Base-by-base conservation (phyloP, 495 filamentous ascomycete species). In the Rhizodiscina lignyota region DNA sequence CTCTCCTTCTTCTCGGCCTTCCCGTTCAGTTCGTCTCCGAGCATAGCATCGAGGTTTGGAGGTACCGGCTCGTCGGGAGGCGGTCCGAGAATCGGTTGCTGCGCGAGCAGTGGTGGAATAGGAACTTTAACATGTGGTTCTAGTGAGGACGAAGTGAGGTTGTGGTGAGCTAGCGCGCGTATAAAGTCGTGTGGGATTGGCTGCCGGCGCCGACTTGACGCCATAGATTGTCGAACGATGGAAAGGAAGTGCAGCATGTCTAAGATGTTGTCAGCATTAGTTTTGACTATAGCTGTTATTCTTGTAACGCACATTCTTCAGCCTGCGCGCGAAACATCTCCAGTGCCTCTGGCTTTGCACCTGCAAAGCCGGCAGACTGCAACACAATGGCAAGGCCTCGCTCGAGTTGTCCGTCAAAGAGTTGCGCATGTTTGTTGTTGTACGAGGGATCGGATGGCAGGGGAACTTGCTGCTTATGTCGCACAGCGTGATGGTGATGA, bases 171-270 rank as follows among this genome's bases (percentile, higher is more conserved):
- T 23, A 84, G 54, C 24, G 74, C 76, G 43, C 69, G 64, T 30
- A 75, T 64, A 48, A 82, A 84, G 53, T 86, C 80, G 26, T 68
- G 61, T 12, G 79, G 70, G 11, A 73, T 70, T 2, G 78, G 67
- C 32, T 67, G 60, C 12, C 62, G 59, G 12, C 80, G 72, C 20
- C 79, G 64, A 15, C 60, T 59, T 11, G 66, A 57, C 20, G 61
- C 53, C 72, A 83, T 79, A 4, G 77, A 74, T 24, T 67, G 55
- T 18, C 64, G 64, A 19, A 81, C 60, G 33, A 62, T 54, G 13
- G 61, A 60, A 10, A 72, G 53, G 36, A 79, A 62, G 36, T 63
- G 55, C 21, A 64, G 42, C 50, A 77, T 67, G 59, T 79, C 73
- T 78, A 35, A 43, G 30, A 42, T 18, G 16, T 18, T 4, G 30